Evolutionary conservation across 495 filamentous ascomycete genomes (phyloP), one percentile per base, ranked within the genome.

Genomic region (Annulohypoxylon moriforme): DNA sequence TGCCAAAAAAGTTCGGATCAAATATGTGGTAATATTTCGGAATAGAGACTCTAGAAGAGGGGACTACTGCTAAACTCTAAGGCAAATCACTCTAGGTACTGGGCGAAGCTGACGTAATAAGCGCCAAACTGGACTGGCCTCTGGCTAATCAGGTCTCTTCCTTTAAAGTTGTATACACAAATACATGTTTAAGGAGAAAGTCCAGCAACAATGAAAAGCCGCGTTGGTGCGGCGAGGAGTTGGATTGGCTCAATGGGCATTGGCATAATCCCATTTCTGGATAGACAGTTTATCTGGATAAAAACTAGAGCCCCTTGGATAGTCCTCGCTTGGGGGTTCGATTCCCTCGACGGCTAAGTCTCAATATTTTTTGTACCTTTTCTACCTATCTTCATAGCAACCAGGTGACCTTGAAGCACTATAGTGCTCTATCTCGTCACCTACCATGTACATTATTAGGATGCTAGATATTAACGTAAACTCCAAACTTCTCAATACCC

Each of bases 221-320:
- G 47, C 11, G 47, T 52, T 24, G 47, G 47, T 29, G 25, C 46
- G 46, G 46, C 46, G 46, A 25, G 46, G 46, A 24, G n/a, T 49
- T 14, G n/a, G 33, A 36, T 5, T 44, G 40, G 40, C 40, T 44
- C 40, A 44, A 0, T 44, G 4, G 33, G 33, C 14, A n/a, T 42
- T 10, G 38, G 14, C 14, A 42, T 11, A 9, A 11, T 5, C 1
- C 33, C 33, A 10, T 4, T 29, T 29, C 27, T 29, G 27, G 27
- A 29, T n/a, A n/a, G 6, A 29, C 27, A 29, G 2, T 6, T 6
- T 3, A 29, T 29, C 27, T 44, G 40, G 40, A 18, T 44, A 44
- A n/a, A 18, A n/a, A 44, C 14, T 52, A 24, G 9, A 3, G n/a
- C n/a, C 24, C 24, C 29, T 52, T 27, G 18, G n/a, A 47, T 18